Percentiles rank a stretch among this genome's conserved stretches.
These are phyloP conservation scores for Primulina huaijiensis DNA, from an alignment of 257 asterid species.

Conservation along the genomic window DNA sequence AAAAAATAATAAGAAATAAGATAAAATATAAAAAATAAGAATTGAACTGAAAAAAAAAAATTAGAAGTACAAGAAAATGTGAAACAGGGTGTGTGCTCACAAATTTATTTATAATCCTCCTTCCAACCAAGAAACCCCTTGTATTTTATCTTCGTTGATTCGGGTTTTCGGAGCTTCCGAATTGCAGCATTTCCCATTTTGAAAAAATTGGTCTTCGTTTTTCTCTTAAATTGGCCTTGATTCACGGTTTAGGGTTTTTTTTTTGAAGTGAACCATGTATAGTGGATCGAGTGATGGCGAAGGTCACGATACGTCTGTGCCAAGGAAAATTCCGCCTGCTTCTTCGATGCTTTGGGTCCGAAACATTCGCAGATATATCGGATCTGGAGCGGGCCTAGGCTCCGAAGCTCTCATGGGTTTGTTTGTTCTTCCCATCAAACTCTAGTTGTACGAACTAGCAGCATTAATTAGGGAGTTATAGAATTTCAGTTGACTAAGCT, in stretches of 20 bases:
- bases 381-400: slow-evolving; percentile 98
- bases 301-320: slow-evolving; percentile 48
- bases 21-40: too few species aligned
- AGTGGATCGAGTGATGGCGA: slow-evolving; percentile 81
- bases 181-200: neutral
- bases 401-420: slow-evolving; percentile 98
- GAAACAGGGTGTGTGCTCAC: too few species aligned
- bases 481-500: neutral
- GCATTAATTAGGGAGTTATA: neutral
- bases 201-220: too few species aligned
- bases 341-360: slow-evolving; percentile 99
- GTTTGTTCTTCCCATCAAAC: slow-evolving; percentile 17
- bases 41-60: too few species aligned
- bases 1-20: too few species aligned
- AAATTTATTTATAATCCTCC: too few species aligned
- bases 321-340: slow-evolving; percentile 78
- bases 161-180: too few species aligned
- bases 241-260: slow-evolving; percentile 23
- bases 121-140: neutral
- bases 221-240: neutral
- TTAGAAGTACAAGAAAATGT: too few species aligned
- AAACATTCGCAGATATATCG: slow-evolving; percentile 92
- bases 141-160: too few species aligned
- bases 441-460: neutral
- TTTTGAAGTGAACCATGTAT: slow-evolving; percentile 48